phyloP scores from a whole-genome alignment of 257 asterid genomes.

The Thymus quinquecostatus region DNA sequence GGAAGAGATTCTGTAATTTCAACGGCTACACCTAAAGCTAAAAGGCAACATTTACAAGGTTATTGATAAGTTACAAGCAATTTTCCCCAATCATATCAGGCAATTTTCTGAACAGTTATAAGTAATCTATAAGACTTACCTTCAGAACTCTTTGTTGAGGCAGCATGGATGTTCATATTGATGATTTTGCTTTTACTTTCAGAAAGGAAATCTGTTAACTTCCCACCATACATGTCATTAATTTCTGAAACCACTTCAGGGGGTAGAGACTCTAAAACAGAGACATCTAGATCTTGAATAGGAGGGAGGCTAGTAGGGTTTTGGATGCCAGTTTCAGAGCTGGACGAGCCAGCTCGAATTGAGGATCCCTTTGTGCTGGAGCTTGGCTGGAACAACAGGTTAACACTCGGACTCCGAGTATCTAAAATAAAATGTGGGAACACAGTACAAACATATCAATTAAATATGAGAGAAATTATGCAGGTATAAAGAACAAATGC shows the following conservation, averaged over 20 bases:
- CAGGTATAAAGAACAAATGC: background rate
- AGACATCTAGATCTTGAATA: constrained; percentile 78
- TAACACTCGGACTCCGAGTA: constrained; percentile 34
- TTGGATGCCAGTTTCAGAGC: constrained; percentile 46
- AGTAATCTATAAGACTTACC: constrained; percentile 39
- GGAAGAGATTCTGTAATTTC: constrained; percentile 36
- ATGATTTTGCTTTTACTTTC: constrained; percentile 49
- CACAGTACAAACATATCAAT: background rate
- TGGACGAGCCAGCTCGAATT: constrained; percentile 43
- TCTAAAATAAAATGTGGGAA: constrained; percentile 36
- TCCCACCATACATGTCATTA: constrained; percentile 80
- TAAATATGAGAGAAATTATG: background rate
- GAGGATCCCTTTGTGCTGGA: constrained; percentile 40
- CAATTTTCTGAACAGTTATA: constrained; percentile 12
- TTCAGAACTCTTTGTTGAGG: constrained; percentile 33
- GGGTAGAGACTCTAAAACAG: constrained; percentile 87
- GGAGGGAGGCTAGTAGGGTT: constrained; percentile 67
- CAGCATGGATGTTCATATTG: constrained; percentile 23
- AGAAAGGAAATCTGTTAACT: constrained; percentile 59
- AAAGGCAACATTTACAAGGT: constrained; percentile 27
- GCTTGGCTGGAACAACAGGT: constrained; percentile 35
- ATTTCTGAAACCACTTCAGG: constrained; percentile 84
- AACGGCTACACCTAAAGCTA: constrained; percentile 35
- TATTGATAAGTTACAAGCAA: constrained; percentile 16
- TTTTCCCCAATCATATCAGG: background rate